These are phyloP conservation scores for Cordyceps militaris DNA, from an alignment of 2,329 filamentous ascomycete genomes.

Conservation along the genomic window DNA sequence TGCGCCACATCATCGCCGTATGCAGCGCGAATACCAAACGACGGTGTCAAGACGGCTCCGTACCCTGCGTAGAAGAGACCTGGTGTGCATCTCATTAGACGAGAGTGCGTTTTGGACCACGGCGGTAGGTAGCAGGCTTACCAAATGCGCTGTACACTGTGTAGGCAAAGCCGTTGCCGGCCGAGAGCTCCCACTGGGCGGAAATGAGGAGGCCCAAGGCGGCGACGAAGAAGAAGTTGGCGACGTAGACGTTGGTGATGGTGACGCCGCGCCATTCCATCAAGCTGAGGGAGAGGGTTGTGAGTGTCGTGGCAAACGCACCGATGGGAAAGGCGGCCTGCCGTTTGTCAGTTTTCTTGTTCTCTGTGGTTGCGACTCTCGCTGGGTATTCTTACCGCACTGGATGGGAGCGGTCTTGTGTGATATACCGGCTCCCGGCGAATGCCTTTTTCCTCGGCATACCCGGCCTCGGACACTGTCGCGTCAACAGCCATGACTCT, in stretches of 20 bases:
- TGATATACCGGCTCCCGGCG: background rate
- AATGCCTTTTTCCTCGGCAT: background rate
- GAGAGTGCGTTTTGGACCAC: background rate
- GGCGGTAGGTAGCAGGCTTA: conserved; percentile 13
- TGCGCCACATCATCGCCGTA: conserved; percentile 20
- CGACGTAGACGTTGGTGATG: conserved; percentile 44
- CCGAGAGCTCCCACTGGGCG: conserved; percentile 48
- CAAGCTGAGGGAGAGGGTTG: conserved; percentile 44
- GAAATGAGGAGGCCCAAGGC: conserved; percentile 46
- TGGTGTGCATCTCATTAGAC: background rate
- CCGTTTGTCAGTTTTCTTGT: background rate
- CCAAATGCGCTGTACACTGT: conserved; percentile 49
- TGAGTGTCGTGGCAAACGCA: conserved; percentile 47
- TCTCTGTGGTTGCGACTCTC: background rate
- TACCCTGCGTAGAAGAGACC: conserved; percentile 22
- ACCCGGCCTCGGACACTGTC: background rate
- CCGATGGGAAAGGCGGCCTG: conserved; percentile 43
- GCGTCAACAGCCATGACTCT: background rate
- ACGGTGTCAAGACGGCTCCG: conserved; percentile 20
- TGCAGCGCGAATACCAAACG: conserved; percentile 20
- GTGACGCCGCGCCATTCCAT: conserved; percentile 49
- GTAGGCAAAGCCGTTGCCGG: conserved; percentile 46
- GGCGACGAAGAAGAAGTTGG: conserved; percentile 45
- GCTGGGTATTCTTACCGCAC: background rate
- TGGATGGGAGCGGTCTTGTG: background rate